phyloP scores from a whole-genome alignment of 139 green algal species.

The Raphidocelis subcapitata region DNA sequence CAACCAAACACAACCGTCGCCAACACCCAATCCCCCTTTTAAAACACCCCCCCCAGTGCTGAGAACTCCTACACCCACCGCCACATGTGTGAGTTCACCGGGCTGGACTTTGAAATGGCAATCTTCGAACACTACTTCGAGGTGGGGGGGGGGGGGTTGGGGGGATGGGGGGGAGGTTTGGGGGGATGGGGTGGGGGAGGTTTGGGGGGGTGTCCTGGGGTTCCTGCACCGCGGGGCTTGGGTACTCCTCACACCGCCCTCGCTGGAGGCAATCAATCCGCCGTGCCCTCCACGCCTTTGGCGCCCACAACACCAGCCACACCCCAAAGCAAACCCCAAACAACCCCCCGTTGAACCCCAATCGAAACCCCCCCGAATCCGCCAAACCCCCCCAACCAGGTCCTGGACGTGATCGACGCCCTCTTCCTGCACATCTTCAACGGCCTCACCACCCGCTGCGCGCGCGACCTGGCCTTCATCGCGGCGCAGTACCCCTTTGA shows the following conservation, averaged over 20 bases:
- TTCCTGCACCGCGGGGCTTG: too few relatives aligned
- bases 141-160: slow-evolving; percentile 42
- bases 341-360: too few relatives aligned
- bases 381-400: slow-evolving; percentile 21
- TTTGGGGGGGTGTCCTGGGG: too few relatives aligned
- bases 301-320: neutral
- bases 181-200: too few relatives aligned
- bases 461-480: slow-evolving; percentile 76
- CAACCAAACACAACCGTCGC: too few relatives aligned
- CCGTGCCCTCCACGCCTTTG: too few relatives aligned
- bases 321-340: neutral
- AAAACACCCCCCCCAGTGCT: too few relatives aligned
- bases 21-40: too few relatives aligned
- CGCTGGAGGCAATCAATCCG: too few relatives aligned
- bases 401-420: slow-evolving; percentile 90
- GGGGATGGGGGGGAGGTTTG: too few relatives aligned
- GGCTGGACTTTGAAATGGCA: slow-evolving; percentile 98
- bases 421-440: slow-evolving; percentile 95
- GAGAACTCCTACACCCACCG: slow-evolving; percentile 97
- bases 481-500: slow-evolving; percentile 90
- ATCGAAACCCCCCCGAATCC: neutral
- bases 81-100: slow-evolving; percentile 99
- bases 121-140: slow-evolving; percentile 98
- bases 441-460: slow-evolving; percentile 55
- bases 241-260: too few relatives aligned